These are phyloP conservation scores for Staphylotrichum tortipilum DNA, from an alignment of 495 filamentous ascomycete species.

Conservation along the genomic window DNA sequence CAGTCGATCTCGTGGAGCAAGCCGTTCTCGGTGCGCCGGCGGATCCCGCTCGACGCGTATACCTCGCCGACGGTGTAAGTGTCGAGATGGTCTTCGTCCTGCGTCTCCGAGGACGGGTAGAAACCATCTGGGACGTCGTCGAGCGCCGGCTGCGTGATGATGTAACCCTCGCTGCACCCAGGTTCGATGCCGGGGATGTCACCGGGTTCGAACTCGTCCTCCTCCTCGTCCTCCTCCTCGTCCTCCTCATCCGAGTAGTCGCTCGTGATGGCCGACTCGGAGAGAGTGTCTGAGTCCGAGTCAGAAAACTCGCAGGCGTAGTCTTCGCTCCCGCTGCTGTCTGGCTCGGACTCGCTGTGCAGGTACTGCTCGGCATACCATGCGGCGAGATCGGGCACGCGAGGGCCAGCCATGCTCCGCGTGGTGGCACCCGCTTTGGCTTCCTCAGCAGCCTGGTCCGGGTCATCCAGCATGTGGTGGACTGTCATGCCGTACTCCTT, in stretches of 20 bases:
- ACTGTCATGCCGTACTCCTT: constrained; percentile 86
- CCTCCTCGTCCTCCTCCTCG: constrained; percentile 35
- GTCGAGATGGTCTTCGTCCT: constrained; percentile 57
- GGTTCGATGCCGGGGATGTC: constrained; percentile 76
- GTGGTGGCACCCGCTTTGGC: constrained; percentile 9
- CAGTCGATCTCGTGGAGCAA: constrained; percentile 90
- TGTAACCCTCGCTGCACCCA: constrained; percentile 60
- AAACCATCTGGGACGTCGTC: constrained; percentile 79
- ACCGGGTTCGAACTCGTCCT: constrained; percentile 52
- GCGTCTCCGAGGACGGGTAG: constrained; percentile 47
- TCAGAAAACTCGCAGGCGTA: constrained; percentile 46
- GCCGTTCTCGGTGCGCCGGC: constrained; percentile 52
- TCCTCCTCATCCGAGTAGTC: constrained; percentile 34
- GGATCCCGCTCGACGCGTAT: constrained; percentile 81
- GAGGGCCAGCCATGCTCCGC: constrained; percentile 20
- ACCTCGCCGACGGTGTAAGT: constrained; percentile 72
- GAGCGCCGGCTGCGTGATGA: constrained; percentile 79
- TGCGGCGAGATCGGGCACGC: constrained; percentile 17
- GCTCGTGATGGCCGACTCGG: constrained; percentile 39
- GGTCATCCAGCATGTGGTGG: constrained; percentile 87
- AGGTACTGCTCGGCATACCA: constrained; percentile 28
- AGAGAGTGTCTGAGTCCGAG: constrained; percentile 43
- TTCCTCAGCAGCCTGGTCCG: constrained; percentile 48
- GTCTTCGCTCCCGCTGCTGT: constrained; percentile 33
- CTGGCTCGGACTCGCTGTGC: constrained; percentile 26